Evolutionary conservation across 805 yeast species (phyloP).

Genomic region (Kregervanrija pseudodelftensis): DNA sequence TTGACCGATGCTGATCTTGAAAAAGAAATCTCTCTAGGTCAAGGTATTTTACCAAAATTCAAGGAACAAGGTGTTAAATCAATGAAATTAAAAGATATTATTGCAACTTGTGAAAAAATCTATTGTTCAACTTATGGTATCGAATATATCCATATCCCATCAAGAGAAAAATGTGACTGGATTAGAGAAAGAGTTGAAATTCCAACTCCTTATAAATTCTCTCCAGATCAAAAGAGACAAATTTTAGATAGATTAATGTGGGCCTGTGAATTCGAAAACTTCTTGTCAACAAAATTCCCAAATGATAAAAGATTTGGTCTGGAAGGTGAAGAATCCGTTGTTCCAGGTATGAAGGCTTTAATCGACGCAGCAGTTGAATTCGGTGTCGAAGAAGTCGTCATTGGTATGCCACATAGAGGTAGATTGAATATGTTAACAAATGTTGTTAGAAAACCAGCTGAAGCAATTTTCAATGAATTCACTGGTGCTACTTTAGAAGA

Average conservation of each 20-base stretch:
- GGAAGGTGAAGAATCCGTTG: conserved; percentile 96
- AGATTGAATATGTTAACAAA: conserved; percentile 95
- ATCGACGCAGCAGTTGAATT: conserved; percentile 87
- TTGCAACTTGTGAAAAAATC: conserved; percentile 69
- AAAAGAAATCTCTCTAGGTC: conserved; percentile 84
- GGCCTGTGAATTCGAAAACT: conserved; percentile 91
- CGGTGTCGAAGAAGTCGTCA: conserved; percentile 93
- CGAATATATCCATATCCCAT: conserved; percentile 95
- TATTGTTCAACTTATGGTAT: conserved; percentile 89
- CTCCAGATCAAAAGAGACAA: conserved; percentile 88
- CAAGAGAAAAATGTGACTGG: conserved; percentile 96
- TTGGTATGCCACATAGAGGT: conserved; percentile 99
- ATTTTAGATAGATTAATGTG: conserved; percentile 94
- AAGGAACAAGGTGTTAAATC: conserved; percentile 52
- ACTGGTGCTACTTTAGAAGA: conserved; percentile 74
- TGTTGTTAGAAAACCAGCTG: conserved; percentile 98
- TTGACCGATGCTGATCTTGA: conserved; percentile 82
- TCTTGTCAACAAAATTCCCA: conserved; percentile 92
- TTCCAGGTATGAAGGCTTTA: conserved; percentile 94
- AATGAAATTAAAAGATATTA: conserved; percentile 71
- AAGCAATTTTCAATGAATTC: conserved; percentile 94
- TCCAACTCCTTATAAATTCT: conserved; percentile 76
- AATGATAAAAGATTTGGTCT: conserved; percentile 97
- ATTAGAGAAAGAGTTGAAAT: conserved; percentile 93
- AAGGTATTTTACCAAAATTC: conserved; percentile 94